phyloP scores from a whole-genome alignment of 108 stramenopile genomes.

The Nitzschia sp. region DNA sequence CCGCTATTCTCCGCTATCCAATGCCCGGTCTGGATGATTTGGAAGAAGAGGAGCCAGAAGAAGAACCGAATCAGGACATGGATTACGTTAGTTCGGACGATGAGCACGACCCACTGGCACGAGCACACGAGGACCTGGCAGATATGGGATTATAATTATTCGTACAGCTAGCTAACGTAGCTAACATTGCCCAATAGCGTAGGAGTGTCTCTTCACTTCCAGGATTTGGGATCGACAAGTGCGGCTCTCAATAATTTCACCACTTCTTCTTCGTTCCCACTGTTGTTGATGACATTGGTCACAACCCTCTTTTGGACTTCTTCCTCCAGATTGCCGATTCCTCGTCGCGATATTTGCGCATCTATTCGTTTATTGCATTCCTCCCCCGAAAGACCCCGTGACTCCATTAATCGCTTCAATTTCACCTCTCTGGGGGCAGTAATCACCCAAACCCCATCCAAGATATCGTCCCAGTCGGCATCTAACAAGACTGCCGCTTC shows the following conservation, averaged over 20 bases:
- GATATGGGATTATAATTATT: slow-evolving; percentile 65
- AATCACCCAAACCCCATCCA: slow-evolving; percentile 85
- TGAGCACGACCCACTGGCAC: slow-evolving; percentile 45
- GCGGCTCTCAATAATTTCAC: slow-evolving; percentile 27
- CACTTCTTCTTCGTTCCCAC: slow-evolving; percentile 40
- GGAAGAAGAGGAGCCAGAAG: slow-evolving; percentile 54
- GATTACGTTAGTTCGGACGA: slow-evolving; percentile 36
- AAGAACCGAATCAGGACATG: slow-evolving; percentile 17
- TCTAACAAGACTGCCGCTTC: slow-evolving; percentile 83
- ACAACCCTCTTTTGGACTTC: slow-evolving; percentile 57
- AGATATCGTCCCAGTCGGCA: slow-evolving; percentile 76
- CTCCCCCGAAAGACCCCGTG: slow-evolving; percentile 56
- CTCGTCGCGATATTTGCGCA: slow-evolving; percentile 62
- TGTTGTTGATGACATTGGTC: slow-evolving; percentile 69
- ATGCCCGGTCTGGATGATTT: slow-evolving; percentile 84
- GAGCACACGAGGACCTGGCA: slow-evolving; percentile 71
- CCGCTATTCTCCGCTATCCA: slow-evolving; percentile 92
- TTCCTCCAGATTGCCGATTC: slow-evolving; percentile 53
- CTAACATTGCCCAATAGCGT: background rate
- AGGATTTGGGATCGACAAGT: slow-evolving; percentile 33
- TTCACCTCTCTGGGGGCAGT: slow-evolving; percentile 44
- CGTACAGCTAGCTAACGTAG: background rate
- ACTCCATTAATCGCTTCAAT: slow-evolving; percentile 53
- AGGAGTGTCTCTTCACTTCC: slow-evolving; percentile 12
- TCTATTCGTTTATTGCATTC: slow-evolving; percentile 66